Conservation (phyloP, 495 filamentous ascomycete genomes). For the Penicillium samsonianum region DNA sequence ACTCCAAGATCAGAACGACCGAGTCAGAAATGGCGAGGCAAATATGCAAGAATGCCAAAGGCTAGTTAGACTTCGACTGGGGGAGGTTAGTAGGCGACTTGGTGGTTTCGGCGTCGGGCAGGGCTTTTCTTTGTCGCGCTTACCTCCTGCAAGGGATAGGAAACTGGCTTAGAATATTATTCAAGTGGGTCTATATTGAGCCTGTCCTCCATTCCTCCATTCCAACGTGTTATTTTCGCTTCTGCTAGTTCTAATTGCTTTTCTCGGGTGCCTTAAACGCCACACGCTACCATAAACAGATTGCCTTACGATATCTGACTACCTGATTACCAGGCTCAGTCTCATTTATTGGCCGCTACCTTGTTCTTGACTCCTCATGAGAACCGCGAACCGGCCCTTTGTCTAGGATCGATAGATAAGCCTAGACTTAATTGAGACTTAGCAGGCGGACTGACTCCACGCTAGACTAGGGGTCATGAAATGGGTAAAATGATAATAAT, state of each 20-base stretch:
- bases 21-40: not conserved
- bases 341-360: constrained; percentile 1
- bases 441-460: not conserved
- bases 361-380: not conserved
- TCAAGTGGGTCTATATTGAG: not conserved
- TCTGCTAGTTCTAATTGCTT: not conserved
- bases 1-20: not conserved
- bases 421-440: not conserved
- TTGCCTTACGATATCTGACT: constrained; percentile 2
- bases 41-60: constrained; percentile 1
- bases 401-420: constrained; percentile 2
- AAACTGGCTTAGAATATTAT: constrained; percentile 1
- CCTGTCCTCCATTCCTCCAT: constrained; percentile 3
- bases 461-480: constrained; percentile 3
- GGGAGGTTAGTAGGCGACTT: constrained; percentile 3
- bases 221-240: constrained; percentile 2
- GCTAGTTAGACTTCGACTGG: constrained; percentile 1
- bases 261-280: not conserved
- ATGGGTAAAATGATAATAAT: constrained; percentile 1
- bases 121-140: constrained; percentile 1
- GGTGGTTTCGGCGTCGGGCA: not conserved
- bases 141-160: constrained; percentile 1
- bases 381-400: not conserved
- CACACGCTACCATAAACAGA: not conserved
- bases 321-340: not conserved